Percentiles rank a stretch among this genome's conserved stretches.
phyloP scores from a whole-genome alignment of 768 basidiomycete genomes.

The Tricholoma sp. region DNA sequence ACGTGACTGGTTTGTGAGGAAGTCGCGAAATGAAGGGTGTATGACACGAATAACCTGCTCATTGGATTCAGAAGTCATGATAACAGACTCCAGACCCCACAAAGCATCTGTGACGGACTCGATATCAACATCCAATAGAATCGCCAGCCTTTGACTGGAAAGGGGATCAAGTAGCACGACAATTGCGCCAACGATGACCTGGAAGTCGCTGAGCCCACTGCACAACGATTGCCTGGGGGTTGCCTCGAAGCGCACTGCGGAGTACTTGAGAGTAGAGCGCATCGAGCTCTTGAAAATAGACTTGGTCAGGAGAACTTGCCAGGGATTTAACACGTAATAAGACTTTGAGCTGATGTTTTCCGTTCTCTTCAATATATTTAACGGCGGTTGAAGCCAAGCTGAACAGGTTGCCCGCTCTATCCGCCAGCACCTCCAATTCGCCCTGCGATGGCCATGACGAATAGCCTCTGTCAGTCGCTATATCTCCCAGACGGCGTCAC shows the following conservation, averaged over 20 bases:
- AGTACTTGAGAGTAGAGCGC: neutral
- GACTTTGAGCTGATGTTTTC: too few species aligned
- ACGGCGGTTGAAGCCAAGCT: too few species aligned
- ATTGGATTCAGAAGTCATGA: too few species aligned
- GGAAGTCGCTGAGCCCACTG: too few species aligned
- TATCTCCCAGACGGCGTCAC: neutral
- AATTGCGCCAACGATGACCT: neutral
- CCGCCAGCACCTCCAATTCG: neutral
- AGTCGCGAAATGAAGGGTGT: neutral
- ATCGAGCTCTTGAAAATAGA: neutral
- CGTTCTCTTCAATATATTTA: too few species aligned
- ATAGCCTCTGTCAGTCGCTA: neutral
- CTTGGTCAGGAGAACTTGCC: too few species aligned
- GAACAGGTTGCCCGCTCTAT: neutral
- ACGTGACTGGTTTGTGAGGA: too few species aligned
- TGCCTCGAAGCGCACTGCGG: neutral
- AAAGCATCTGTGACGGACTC: neutral
- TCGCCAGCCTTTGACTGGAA: too few species aligned
- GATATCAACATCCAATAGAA: too few species aligned
- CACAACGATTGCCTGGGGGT: too few species aligned
- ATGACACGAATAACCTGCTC: neutral
- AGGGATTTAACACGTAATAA: too few species aligned
- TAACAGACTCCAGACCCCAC: too few species aligned
- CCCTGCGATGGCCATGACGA: neutral
- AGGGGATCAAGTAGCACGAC: neutral